These are phyloP conservation scores for Cucurbita argyrosperma DNA, from an alignment of 306 rosid genomes.

Conservation along the genomic window DNA sequence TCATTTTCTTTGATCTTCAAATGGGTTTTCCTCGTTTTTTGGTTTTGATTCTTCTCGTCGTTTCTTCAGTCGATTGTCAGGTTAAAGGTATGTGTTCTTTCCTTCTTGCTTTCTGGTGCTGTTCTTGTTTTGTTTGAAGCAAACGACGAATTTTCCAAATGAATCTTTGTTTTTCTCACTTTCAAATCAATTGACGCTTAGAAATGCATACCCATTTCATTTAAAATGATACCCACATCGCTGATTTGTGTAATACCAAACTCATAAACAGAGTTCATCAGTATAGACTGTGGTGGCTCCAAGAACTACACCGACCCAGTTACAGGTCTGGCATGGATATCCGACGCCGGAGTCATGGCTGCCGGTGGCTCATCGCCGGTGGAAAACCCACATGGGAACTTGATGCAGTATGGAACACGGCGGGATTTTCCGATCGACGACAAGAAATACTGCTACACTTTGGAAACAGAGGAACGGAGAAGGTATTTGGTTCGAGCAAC, in stretches of 20 bases:
- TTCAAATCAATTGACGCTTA: not conserved
- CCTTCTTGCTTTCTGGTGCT: not conserved
- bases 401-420: constrained; percentile 37
- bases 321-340: constrained; percentile 66
- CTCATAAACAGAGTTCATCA: constrained; percentile 52
- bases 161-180: not conserved
- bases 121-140: not conserved
- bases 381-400: constrained; percentile 37
- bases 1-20: constrained; percentile 19
- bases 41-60: constrained; percentile 21
- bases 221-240: not conserved
- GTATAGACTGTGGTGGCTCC: constrained; percentile 81
- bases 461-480: constrained; percentile 55
- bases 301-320: constrained; percentile 45
- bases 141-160: not conserved
- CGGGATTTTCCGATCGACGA: constrained; percentile 68
- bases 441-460: constrained; percentile 63
- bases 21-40: constrained; percentile 34
- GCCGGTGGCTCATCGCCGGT: constrained; percentile 35
- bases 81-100: constrained; percentile 48
- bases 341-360: constrained; percentile 46
- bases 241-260: constrained; percentile 8
- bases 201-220: not conserved
- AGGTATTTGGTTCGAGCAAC: constrained; percentile 71
- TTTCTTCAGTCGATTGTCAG: constrained; percentile 42